These are phyloP conservation scores for Tolypocladium ovalisporum DNA, from an alignment of 2,329 filamentous ascomycete species.

Conservation along the genomic window DNA sequence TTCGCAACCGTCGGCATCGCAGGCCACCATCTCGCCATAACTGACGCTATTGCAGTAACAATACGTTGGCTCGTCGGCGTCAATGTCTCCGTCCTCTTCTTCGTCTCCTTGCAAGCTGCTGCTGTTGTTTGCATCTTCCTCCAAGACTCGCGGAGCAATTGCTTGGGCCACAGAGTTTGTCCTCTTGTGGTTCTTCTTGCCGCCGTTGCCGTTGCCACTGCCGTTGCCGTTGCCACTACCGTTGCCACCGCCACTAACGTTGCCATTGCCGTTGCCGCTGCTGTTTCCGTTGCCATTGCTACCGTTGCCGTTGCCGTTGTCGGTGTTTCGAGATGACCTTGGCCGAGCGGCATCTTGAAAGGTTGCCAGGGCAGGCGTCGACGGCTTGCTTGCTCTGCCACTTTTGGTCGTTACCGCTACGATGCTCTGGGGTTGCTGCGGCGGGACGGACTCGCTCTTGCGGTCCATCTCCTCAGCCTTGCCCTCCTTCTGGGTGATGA, in stretches of 20 bases:
- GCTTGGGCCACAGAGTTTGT: constrained; percentile 28
- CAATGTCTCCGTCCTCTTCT: constrained; percentile 46
- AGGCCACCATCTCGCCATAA: constrained; percentile 78
- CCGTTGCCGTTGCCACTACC: constrained; percentile 19
- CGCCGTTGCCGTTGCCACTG: constrained; percentile 10
- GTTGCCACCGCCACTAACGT: background rate
- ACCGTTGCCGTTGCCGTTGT: constrained; percentile 22
- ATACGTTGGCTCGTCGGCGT: constrained; percentile 62
- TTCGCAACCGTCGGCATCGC: constrained; percentile 61
- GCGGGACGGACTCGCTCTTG: constrained; percentile 34
- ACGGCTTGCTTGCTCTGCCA: constrained; percentile 55
- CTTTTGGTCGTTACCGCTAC: constrained; percentile 51
- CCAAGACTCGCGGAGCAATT: constrained; percentile 19
- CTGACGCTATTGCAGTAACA: constrained; percentile 73
- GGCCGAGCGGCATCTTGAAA: constrained; percentile 48
- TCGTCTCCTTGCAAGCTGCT: constrained; percentile 26
- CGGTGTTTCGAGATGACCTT: constrained; percentile 39
- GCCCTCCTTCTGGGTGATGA: constrained; percentile 30
- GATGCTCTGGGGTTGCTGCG: constrained; percentile 24
- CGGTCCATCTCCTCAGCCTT: constrained; percentile 24
- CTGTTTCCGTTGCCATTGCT: background rate
- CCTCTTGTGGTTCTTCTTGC: constrained; percentile 52
- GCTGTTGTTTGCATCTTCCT: constrained; percentile 29
- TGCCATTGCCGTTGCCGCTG: constrained; percentile 12
- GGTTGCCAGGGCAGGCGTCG: constrained; percentile 48